phyloP scores from a whole-genome alignment of 306 rosid species.

The Medicago ruthenica region DNA sequence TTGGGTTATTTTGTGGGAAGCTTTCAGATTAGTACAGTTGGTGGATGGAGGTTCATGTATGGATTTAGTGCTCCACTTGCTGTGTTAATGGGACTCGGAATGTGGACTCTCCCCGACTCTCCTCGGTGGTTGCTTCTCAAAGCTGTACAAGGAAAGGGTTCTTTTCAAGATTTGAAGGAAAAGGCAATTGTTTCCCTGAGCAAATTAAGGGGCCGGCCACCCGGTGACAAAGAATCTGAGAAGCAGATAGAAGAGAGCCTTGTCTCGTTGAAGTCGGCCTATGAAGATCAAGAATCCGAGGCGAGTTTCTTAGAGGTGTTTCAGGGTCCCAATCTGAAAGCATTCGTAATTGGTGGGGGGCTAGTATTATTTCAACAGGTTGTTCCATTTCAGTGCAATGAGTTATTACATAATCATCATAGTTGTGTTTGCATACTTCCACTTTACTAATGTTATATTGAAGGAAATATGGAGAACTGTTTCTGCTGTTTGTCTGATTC shows the following conservation, averaged over 20 bases:
- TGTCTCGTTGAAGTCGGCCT: constrained; percentile 72
- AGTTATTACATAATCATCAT: constrained; percentile 19
- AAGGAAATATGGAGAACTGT: constrained; percentile 45
- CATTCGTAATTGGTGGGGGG: constrained; percentile 86
- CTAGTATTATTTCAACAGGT: constrained; percentile 97
- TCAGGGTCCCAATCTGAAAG: constrained; percentile 93
- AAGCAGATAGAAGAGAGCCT: constrained; percentile 81
- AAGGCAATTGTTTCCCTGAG: constrained; percentile 70
- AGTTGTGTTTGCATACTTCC: constrained; percentile 28
- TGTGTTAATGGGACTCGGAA: constrained; percentile 83
- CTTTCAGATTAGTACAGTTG: constrained; percentile 73
- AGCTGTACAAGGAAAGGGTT: constrained; percentile 90
- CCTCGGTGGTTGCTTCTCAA: constrained; percentile 98
- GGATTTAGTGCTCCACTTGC: constrained; percentile 91
- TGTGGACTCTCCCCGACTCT: constrained; percentile 82
- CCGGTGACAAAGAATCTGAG: constrained; percentile 79
- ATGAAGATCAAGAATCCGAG: constrained; percentile 74
- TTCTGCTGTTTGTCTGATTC: constrained; percentile 45
- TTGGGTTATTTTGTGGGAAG: constrained; percentile 91
- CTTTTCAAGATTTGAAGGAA: constrained; percentile 77
- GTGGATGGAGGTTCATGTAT: constrained; percentile 97
- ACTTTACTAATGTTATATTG: constrained; percentile 27
- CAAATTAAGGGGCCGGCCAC: constrained; percentile 80
- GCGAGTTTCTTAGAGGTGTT: constrained; percentile 90
- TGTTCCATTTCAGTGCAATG: constrained; percentile 40